phyloP scores from a whole-genome alignment of 148 eudicot genomes.

The Tetragonia tetragonoides region DNA sequence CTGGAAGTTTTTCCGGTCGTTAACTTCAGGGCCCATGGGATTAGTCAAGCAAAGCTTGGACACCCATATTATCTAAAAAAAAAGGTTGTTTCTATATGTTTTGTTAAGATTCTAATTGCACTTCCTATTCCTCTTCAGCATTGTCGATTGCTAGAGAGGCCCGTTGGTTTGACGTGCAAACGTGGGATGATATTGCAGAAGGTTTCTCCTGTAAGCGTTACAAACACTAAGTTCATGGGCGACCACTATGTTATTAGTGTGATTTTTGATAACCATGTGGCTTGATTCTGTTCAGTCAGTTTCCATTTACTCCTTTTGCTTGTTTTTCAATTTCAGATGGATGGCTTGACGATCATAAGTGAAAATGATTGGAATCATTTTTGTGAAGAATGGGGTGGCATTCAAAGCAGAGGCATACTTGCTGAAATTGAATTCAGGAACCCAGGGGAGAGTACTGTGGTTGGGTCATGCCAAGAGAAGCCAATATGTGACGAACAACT shows the following conservation, averaged over 20 bases:
- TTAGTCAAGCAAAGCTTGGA: too few species aligned
- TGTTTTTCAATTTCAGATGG: constrained; percentile 46
- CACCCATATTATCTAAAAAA: too few species aligned
- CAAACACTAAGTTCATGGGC: not conserved
- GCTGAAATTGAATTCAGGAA: constrained; percentile 57
- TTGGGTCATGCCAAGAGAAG: constrained; percentile 43
- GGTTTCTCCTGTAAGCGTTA: constrained; percentile 57
- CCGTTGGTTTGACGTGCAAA: constrained; percentile 63
- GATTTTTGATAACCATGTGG: too few species aligned
- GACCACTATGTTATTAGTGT: too few species aligned
- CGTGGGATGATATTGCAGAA: constrained; percentile 69
- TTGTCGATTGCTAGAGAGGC: constrained; percentile 71
- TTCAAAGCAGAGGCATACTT: constrained; percentile 48
- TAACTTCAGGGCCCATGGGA: too few species aligned
- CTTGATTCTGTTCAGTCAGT: constrained; percentile 2
- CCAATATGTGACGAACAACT: constrained; percentile 48
- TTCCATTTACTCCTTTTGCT: constrained; percentile 7
- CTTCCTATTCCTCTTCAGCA: constrained; percentile 50
- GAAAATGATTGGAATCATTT: constrained; percentile 82
- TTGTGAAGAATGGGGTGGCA: constrained; percentile 87
- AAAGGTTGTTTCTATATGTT: not conserved
- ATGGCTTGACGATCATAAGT: constrained; percentile 62
- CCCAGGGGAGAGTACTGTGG: constrained; percentile 30
- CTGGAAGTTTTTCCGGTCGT: too few species aligned
- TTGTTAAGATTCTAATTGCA: constrained; percentile 11